phyloP scores from a whole-genome alignment of 495 filamentous ascomycete species.

The Penicillium waksmanii region DNA sequence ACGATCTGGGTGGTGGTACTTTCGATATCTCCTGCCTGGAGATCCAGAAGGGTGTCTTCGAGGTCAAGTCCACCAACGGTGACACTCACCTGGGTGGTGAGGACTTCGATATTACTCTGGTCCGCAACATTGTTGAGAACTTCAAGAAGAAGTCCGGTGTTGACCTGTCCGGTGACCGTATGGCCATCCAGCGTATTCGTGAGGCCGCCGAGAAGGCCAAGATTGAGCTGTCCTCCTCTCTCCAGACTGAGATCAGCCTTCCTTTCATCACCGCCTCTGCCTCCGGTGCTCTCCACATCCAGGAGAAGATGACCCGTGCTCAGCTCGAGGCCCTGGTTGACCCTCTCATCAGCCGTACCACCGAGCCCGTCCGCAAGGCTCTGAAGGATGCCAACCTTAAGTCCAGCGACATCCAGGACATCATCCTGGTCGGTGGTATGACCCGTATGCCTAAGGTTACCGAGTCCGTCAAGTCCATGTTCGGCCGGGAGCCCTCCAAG shows the following conservation, averaged over 20 bases:
- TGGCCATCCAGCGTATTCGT: slow-evolving; percentile 99
- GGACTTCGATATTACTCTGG: slow-evolving; percentile 96
- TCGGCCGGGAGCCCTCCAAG: slow-evolving; percentile 97
- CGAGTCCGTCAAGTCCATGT: slow-evolving; percentile 96
- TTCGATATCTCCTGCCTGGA: slow-evolving; percentile 98
- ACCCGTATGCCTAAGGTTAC: slow-evolving; percentile 99
- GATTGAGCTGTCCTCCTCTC: slow-evolving; percentile 96
- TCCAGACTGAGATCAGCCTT: slow-evolving; percentile 93
- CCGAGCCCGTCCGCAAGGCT: slow-evolving; percentile 95
- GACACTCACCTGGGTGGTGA: slow-evolving; percentile 98
- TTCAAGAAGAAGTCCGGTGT: slow-evolving; percentile 97
- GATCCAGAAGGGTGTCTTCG: slow-evolving; percentile 97
- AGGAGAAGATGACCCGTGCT: slow-evolving; percentile 87
- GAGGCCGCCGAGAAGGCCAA: slow-evolving; percentile 99
- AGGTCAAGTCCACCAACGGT: slow-evolving; percentile 99
- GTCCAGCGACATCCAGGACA: slow-evolving; percentile 96
- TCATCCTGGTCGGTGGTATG: slow-evolving; percentile 99
- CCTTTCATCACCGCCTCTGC: slow-evolving; percentile 98
- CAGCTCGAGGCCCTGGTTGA: slow-evolving; percentile 93
- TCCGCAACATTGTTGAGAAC: slow-evolving; percentile 90
- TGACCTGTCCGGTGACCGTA: slow-evolving; percentile 89
- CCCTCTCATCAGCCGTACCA: slow-evolving; percentile 82
- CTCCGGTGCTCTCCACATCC: slow-evolving; percentile 96
- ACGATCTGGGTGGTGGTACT: slow-evolving; percentile 97
- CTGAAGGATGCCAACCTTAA: slow-evolving; percentile 95